These are phyloP conservation scores for Calonectria hongkongensis DNA, from an alignment of 2,329 filamentous ascomycete species.

Conservation along the genomic window DNA sequence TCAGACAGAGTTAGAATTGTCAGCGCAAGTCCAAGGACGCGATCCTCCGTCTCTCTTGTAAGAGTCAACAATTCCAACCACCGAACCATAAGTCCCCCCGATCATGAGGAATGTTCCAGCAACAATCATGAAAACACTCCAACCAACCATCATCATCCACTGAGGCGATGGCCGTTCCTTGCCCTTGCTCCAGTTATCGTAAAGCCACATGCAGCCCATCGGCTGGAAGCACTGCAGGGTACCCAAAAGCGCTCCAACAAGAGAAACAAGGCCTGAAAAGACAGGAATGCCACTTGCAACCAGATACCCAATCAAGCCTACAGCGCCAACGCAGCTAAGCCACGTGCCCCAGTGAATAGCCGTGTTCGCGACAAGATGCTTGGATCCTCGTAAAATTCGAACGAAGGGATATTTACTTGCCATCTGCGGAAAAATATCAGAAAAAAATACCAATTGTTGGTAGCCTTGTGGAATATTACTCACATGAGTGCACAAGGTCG, in stretches of 20 bases:
- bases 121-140: neutral
- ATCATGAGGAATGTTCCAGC: neutral
- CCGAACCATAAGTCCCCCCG: neutral
- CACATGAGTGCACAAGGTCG: neutral
- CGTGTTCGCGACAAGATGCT: neutral
- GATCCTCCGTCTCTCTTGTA: neutral
- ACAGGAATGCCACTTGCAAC: neutral
- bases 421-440: neutral
- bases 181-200: neutral
- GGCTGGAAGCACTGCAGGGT: neutral
- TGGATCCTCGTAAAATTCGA: neutral
- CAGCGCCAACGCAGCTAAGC: neutral
- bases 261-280: neutral
- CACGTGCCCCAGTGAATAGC: neutral
- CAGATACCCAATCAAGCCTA: neutral
- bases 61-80: neutral
- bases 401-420: neutral
- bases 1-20: neutral
- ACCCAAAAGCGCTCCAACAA: neutral
- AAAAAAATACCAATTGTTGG: neutral
- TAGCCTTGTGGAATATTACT: neutral
- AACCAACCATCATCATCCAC: neutral
- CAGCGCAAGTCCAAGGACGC: neutral
- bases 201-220: neutral
- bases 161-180: neutral